Conservation (phyloP, 805 yeast species). For the Metschnikowia santaceciliae region DNA sequence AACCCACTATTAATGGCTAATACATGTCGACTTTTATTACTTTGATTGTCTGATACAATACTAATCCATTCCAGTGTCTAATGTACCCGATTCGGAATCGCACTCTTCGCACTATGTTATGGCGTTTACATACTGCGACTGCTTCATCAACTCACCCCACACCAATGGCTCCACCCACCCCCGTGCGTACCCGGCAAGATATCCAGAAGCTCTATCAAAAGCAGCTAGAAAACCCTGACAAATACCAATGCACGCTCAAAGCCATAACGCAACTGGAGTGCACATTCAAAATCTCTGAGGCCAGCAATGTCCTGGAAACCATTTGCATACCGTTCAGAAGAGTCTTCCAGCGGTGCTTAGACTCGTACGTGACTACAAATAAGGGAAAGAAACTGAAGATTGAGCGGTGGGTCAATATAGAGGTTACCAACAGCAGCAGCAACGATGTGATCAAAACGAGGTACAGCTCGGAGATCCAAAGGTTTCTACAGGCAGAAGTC, state of each 20-base stretch:
- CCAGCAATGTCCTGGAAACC: constrained; percentile 28
- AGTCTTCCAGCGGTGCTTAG: constrained; percentile 37
- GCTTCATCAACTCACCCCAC: background rate
- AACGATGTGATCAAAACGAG: constrained; percentile 23
- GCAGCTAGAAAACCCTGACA: constrained; percentile 27
- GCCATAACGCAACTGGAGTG: constrained; percentile 41
- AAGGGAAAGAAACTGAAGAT: constrained; percentile 24
- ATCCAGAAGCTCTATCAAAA: constrained; percentile 23
- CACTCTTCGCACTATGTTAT: background rate
- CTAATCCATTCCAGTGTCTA: too few species aligned
- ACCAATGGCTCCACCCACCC: constrained; percentile 44
- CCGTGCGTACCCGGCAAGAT: constrained; percentile 31
- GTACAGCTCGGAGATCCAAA: constrained; percentile 26
- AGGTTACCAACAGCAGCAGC: constrained; percentile 32
- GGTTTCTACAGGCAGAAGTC: constrained; percentile 36
- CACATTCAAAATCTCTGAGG: constrained; percentile 31
- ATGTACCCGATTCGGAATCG: background rate
- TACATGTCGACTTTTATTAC: background rate
- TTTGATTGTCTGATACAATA: too few species aligned
- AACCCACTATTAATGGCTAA: background rate
- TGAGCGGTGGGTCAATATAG: constrained; percentile 37
- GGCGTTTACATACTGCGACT: background rate
- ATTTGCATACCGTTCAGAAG: constrained; percentile 43
- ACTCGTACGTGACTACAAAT: constrained; percentile 20
- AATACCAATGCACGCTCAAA: constrained; percentile 31